Percentiles rank a stretch among this genome's conserved stretches.
phyloP scores from a whole-genome alignment of 352 stramenopile species.

The Pythium monospermum region DNA sequence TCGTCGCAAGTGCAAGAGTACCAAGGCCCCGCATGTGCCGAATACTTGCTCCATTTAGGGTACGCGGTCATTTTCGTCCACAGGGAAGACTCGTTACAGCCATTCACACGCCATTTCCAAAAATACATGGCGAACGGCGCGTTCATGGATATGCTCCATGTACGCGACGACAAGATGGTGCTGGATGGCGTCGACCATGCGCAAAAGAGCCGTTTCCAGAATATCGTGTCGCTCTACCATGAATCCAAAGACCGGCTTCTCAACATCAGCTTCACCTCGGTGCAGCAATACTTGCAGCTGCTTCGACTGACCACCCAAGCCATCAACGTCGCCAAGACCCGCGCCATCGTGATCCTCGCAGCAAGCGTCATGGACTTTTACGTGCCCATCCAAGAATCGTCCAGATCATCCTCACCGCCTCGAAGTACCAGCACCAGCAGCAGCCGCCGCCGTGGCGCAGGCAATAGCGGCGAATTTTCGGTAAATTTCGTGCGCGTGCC shows the following conservation, averaged over 20 bases:
- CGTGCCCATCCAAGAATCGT: conserved; percentile 32
- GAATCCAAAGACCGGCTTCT: conserved; percentile 64
- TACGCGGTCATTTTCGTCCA: conserved; percentile 84
- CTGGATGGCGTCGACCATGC: conserved; percentile 57
- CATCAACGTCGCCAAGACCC: conserved; percentile 52
- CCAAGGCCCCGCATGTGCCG: conserved; percentile 65
- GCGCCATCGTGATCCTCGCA: conserved; percentile 64
- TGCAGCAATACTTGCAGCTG: conserved; percentile 81
- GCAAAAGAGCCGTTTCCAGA: conserved; percentile 66
- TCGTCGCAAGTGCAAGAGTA: conserved; percentile 70
- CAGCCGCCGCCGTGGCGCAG: too few relatives aligned
- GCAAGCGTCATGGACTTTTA: conserved; percentile 84
- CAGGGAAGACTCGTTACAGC: conserved; percentile 67
- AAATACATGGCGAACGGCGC: conserved; percentile 76
- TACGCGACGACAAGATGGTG: conserved; percentile 51
- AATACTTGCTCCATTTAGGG: conserved; percentile 73
- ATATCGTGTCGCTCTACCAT: conserved; percentile 53
- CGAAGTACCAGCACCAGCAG: conserved; percentile 3
- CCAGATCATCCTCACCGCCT: conserved; percentile 10
- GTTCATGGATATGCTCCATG: conserved; percentile 78
- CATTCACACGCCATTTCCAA: conserved; percentile 82
- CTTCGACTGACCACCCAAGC: conserved; percentile 53
- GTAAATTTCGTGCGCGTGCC: conserved; percentile 77
- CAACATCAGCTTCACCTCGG: conserved; percentile 68
- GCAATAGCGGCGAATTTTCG: conserved; percentile 64